Evolutionary conservation across 345 rosid genomes (phyloP), one percentile per base, ranked within the genome.

Genomic region (Fremontodendron californicum): DNA sequence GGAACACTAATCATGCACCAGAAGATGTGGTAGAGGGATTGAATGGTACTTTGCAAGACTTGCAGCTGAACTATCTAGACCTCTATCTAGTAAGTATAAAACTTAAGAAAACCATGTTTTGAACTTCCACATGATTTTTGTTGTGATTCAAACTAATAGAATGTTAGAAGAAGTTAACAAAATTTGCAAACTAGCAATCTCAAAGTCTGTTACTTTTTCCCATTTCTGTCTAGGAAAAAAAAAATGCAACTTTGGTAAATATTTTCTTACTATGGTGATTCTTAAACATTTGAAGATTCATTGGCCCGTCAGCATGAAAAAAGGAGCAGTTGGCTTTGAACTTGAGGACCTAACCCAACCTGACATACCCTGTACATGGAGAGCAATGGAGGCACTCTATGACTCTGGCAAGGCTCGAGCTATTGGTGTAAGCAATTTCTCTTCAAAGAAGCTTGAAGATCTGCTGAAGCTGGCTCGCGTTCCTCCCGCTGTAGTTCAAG

Each of bases 271-370:
- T 18, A 23, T 23, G 62, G 62, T 66, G 48, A 4, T 39, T 12
- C 5, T 18, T 19, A 7, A 33, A 21, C 21, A 0, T 37, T 12
- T 83, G 79, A 82, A 91, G 97, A 90, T 93, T 65, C 98, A 90
- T 25, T 91, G 94, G 94, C 98, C 94, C 1, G 91, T 86, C 27
- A 77, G 86, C 78, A 77, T 86, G 89, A 91, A 88, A 90, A 90
- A 83, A 75, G 92, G 90, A 33, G 71, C 90, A 2, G 75, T 80
- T 52, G 93, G 86, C 23, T 79, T 84, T 67, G 81, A 73, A 60
- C 91, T 87, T 0, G 92, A 93, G 79, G 81, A 84, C 85, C 64
- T 90, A 25, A 74, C 68, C 23, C 84, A 82, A 43, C 83, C 91
- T 1, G 93, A 92, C 83, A 87, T 89, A 75, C 92, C 94, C 3